These are phyloP conservation scores for Neotropicomus parvogracilis DNA, from an alignment of 1,284 basidiomycete species.

Conservation along the genomic window DNA sequence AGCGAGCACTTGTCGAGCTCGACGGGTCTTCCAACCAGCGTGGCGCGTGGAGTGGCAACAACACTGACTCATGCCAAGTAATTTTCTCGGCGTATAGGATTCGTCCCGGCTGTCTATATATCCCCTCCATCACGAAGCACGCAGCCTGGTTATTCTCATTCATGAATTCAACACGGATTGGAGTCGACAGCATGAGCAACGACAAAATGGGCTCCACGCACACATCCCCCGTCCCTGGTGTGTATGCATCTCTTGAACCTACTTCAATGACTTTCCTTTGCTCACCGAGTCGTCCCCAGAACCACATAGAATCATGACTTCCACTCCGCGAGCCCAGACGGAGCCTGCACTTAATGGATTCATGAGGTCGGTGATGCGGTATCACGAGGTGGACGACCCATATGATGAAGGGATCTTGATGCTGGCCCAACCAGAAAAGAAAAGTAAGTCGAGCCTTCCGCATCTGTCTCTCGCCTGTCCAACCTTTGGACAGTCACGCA, in stretches of 20 bases:
- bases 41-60: not conserved
- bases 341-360: constrained; percentile 18
- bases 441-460: constrained; percentile 17
- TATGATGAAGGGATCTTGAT: constrained; percentile 16
- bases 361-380: constrained; percentile 20
- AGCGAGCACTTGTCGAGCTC: too few species aligned
- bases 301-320: constrained; percentile 17
- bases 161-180: constrained; percentile 9
- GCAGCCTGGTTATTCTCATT: not conserved
- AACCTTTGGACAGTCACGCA: constrained; percentile 39
- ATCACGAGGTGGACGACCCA: constrained; percentile 6
- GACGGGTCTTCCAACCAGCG: not conserved
- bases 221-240: constrained; percentile 10
- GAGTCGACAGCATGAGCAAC: too few species aligned
- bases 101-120: constrained; percentile 6
- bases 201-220: constrained; percentile 15
- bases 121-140: not conserved
- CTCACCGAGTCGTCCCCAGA: constrained; percentile 14
- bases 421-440: constrained; percentile 12
- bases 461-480: not conserved
- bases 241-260: not conserved
- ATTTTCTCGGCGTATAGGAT: constrained; percentile 19
- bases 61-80: not conserved
- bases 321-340: constrained; percentile 16
- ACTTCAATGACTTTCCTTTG: not conserved